These are phyloP conservation scores for Pleurotus sapidus DNA, from an alignment of 768 basidiomycete genomes.

Conservation along the genomic window DNA sequence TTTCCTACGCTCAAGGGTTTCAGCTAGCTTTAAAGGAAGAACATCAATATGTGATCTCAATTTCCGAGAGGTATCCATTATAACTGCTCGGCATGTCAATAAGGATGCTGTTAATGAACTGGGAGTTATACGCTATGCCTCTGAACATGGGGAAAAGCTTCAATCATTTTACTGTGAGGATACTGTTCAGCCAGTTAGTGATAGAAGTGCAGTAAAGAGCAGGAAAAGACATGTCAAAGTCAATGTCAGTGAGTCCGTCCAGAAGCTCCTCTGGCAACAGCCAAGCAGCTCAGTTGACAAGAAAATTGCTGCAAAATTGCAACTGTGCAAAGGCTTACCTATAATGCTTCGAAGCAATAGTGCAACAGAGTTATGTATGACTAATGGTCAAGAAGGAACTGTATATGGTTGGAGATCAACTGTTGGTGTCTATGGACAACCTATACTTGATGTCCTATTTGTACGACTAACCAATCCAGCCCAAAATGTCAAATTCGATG, in stretches of 20 bases:
- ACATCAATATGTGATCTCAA: conserved; percentile 10
- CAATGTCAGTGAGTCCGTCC: neutral
- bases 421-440: conserved; percentile 15
- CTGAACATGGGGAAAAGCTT: conserved; percentile 22
- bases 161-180: conserved; percentile 24
- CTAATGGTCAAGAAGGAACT: conserved; percentile 29
- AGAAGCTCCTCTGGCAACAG: conserved; percentile 17
- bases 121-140: conserved; percentile 27
- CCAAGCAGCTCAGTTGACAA: conserved; percentile 11
- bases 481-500: conserved; percentile 17
- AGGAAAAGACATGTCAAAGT: neutral
- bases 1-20: conserved; percentile 26
- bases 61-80: conserved; percentile 33
- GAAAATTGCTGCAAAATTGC: conserved; percentile 23
- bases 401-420: conserved; percentile 25
- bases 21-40: conserved; percentile 5
- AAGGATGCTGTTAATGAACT: conserved; percentile 34
- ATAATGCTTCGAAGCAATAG: no score
- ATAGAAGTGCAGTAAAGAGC: neutral
- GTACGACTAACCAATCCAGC: conserved; percentile 23
- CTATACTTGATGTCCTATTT: conserved; percentile 25
- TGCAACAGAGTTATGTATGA: no score
- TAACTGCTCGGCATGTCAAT: conserved; percentile 31
- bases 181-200: neutral
- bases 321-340: conserved; percentile 27